Conservation (phyloP, 2,329 filamentous ascomycete species). For the Ophiostoma australiae region DNA sequence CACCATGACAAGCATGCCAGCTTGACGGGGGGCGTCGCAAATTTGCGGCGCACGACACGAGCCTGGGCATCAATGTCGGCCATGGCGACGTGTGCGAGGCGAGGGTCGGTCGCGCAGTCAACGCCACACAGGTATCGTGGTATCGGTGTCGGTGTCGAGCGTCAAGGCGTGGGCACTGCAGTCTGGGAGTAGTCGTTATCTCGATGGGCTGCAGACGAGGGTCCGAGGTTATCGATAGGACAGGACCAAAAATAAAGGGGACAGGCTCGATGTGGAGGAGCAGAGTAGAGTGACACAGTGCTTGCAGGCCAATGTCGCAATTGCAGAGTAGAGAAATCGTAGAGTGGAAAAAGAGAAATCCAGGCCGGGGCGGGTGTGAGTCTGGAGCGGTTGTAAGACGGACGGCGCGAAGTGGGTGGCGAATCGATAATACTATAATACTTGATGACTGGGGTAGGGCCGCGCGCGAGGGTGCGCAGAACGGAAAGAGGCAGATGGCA, state of each 20-base stretch:
- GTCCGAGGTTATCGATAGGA: slow-evolving; percentile 1
- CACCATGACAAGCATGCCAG: slow-evolving; percentile 49
- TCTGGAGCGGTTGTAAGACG: background rate
- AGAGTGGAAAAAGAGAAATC: slow-evolving; percentile 6
- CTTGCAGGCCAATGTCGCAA: background rate
- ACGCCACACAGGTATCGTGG: background rate
- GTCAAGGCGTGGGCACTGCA: background rate
- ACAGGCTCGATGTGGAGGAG: background rate
- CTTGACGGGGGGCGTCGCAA: slow-evolving; percentile 46
- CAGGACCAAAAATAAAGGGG: background rate
- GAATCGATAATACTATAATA: background rate
- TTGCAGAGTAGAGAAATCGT: background rate
- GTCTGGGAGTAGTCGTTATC: background rate
- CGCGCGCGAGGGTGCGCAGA: background rate
- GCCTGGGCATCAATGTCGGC: slow-evolving; percentile 21
- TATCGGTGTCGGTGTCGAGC: background rate
- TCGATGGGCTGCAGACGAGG: background rate
- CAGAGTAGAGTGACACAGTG: background rate
- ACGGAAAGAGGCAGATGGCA: background rate
- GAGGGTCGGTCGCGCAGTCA: background rate
- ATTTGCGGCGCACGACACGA: slow-evolving; percentile 33
- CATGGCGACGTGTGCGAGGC: slow-evolving; percentile 18
- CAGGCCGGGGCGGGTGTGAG: background rate
- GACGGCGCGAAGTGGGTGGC: background rate
- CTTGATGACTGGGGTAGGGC: background rate